Evolutionary conservation across 495 filamentous ascomycete genomes (phyloP), one percentile per base, ranked within the genome.

Genomic region (Aspergillus sparsus): DNA sequence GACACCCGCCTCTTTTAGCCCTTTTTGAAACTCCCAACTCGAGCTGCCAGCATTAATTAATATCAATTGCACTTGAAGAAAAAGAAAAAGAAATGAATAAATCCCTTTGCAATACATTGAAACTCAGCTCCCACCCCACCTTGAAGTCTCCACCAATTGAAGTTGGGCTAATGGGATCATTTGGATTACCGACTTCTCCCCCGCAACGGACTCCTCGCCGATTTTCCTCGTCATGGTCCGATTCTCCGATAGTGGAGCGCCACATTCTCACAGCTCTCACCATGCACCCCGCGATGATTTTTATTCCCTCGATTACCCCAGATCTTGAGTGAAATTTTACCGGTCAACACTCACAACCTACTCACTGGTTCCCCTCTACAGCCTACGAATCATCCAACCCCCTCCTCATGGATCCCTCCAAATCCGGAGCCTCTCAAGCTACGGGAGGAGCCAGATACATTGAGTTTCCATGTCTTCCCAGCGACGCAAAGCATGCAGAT

Each of bases 381-480:
- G 21, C 21, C 16, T 44, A 11, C 11, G 21, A 10, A 41, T 11
- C 13, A 3, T 21, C 32, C 33, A 16, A 36, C 33, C 10, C 5
- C 53, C 44, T 32, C 47, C 32, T 13, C 46, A 75, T 77, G 72
- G 71, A 71, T 50, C 35, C 63, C 21, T 57, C 69, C 34, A 56
- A 68, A 16, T 63, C 67, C 44, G 65, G 53, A 15, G 58, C 55
- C 54, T 55, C 68, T 18, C 61, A 53, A 41, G 65, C 64, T 31
- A 55, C 68, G 45, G 59, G 62, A 58, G 78, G 82, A 65, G 77
- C 85, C 13, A 81, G 80, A 60, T 89, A 83, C 59, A 78, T 90
- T 61, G 73, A 86, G 62, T 90, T 89, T 62, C 78, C 80, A 51
- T 76, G 78, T 63, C 72, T 86, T 18, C 82, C 86, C 42, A 75